A percentile compares a stretch with the other conserved stretches of the same genome.
Evolutionary conservation across 1,284 basidiomycete species (phyloP).

Genomic region (Agroathelia rolfsii): DNA sequence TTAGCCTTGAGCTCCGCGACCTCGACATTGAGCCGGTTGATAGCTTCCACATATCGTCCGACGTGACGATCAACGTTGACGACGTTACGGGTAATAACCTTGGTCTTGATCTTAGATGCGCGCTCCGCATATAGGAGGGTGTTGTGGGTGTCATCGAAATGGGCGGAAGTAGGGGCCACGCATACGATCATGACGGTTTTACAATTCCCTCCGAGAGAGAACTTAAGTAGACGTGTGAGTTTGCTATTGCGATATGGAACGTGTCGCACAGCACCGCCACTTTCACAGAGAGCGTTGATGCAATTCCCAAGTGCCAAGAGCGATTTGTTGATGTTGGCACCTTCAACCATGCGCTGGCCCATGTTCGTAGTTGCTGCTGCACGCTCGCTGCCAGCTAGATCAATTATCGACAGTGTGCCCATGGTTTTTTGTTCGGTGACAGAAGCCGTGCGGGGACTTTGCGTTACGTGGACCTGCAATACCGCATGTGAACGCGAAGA

Average conservation of each 20-base stretch:
- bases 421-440: constrained; percentile 74
- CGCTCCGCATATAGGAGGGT: constrained; percentile 93
- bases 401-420: constrained; percentile 91
- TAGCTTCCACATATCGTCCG: constrained; percentile 88
- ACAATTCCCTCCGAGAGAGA: constrained; percentile 94
- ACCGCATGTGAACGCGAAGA: constrained; percentile 96
- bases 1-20: constrained; percentile 81
- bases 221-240: constrained; percentile 90
- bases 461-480: constrained; percentile 84
- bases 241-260: constrained; percentile 96
- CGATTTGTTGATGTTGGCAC: constrained; percentile 96
- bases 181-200: constrained; percentile 98
- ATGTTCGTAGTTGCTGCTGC: constrained; percentile 92
- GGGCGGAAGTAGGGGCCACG: constrained; percentile 84
- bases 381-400: constrained; percentile 91
- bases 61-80: constrained; percentile 90
- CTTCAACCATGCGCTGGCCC: constrained; percentile 96
- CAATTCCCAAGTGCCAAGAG: constrained; percentile 91
- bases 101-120: constrained; percentile 95
- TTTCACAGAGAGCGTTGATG: constrained; percentile 93
- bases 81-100: constrained; percentile 85
- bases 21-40: constrained; percentile 78
- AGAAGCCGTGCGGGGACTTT: constrained; percentile 74
- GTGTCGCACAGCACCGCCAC: constrained; percentile 74
- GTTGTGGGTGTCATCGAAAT: constrained; percentile 97